These are phyloP conservation scores for Cornus kousa DNA, from an alignment of 148 eudicot species.

Conservation along the genomic window DNA sequence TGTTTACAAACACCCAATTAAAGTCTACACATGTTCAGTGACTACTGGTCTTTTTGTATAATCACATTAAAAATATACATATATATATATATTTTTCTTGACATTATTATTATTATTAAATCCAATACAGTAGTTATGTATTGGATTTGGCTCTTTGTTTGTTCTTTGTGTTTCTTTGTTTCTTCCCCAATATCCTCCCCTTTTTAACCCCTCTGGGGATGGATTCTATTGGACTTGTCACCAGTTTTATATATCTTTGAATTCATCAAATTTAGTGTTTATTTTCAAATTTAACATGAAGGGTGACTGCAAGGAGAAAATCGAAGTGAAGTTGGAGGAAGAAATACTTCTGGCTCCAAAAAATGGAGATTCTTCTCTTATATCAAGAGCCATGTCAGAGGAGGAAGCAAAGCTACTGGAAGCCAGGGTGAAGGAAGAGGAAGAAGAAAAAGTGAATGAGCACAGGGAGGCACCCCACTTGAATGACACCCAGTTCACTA, in stretches of 20 bases:
- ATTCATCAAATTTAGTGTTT: background rate
- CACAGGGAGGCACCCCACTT: constrained; percentile 45
- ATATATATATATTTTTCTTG: no score
- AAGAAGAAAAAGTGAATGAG: constrained; percentile 31
- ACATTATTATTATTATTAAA: no score
- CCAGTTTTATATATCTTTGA: background rate
- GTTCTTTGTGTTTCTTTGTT: background rate
- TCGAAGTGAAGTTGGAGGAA: constrained; percentile 41
- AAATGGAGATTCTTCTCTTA: constrained; percentile 58
- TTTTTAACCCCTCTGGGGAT: background rate
- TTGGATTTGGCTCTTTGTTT: background rate
- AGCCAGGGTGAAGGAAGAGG: constrained; percentile 61
- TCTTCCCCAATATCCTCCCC: background rate
- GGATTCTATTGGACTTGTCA: background rate
- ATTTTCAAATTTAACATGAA: constrained; percentile 17
- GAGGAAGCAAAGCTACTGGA: constrained; percentile 67
- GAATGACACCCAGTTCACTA: constrained; percentile 73
- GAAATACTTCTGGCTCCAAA: constrained; percentile 43
- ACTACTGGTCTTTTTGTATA: no score
- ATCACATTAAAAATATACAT: no score
- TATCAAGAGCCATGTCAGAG: constrained; percentile 52
- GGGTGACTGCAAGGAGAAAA: constrained; percentile 47
- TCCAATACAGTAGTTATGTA: background rate
- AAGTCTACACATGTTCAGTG: no score
- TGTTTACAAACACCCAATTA: no score